These are phyloP conservation scores for Yarrowia bubula DNA, from an alignment of 805 yeast genomes.

Conservation along the genomic window DNA sequence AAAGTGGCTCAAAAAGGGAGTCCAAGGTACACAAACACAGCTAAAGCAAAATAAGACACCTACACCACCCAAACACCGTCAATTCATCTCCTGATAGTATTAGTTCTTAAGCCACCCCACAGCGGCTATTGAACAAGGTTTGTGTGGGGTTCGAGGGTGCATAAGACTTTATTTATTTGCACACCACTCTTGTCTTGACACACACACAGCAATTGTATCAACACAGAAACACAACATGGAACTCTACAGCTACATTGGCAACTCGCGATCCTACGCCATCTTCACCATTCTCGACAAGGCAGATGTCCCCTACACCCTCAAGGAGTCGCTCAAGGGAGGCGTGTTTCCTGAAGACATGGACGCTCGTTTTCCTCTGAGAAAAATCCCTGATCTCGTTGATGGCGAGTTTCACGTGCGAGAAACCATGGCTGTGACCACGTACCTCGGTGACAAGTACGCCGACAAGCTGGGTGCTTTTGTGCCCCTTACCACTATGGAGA, in stretches of 20 bases:
- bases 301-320: not conserved
- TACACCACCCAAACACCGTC: too few species aligned
- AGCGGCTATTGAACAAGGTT: constrained; percentile 19
- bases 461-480: constrained; percentile 54
- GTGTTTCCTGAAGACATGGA: constrained; percentile 41
- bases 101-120: not conserved
- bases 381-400: constrained; percentile 62
- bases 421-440: constrained; percentile 58
- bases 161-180: not conserved
- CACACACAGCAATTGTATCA: not conserved
- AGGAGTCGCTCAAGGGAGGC: constrained; percentile 26
- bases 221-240: not conserved
- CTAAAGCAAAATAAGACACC: not conserved
- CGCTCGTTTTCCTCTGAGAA: constrained; percentile 54
- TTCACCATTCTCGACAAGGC: constrained; percentile 24
- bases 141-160: not conserved
- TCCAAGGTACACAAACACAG: not conserved
- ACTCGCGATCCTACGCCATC: constrained; percentile 23
- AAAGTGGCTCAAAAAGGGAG: too few species aligned
- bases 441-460: constrained; percentile 32
- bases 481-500: constrained; percentile 53
- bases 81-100: too few species aligned
- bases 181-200: not conserved
- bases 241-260: constrained; percentile 18
- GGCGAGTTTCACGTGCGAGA: constrained; percentile 65